A percentile compares a stretch with the other conserved stretches of the same genome.
phyloP scores from a whole-genome alignment of 1,284 basidiomycete genomes.

The Boletus mariae region DNA sequence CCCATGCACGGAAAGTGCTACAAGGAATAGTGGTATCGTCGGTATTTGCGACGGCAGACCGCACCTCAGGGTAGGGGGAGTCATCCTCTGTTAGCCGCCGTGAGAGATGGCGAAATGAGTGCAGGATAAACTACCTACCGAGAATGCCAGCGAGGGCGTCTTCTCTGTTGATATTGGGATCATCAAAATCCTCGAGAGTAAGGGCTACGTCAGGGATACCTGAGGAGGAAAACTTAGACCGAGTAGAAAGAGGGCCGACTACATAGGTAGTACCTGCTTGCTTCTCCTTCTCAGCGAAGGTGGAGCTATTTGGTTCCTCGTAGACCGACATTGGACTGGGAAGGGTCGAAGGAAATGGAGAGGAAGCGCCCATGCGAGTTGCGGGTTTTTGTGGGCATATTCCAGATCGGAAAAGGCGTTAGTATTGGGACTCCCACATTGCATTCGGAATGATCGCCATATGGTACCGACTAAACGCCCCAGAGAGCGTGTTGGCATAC shows the following conservation, averaged over 20 bases:
- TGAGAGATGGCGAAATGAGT: neutral
- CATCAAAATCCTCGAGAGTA: neutral
- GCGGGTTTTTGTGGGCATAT: conserved; percentile 12
- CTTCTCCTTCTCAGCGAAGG: conserved; percentile 32
- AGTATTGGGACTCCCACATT: neutral
- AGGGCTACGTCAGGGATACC: neutral
- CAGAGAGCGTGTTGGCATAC: no score
- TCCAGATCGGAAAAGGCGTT: neutral
- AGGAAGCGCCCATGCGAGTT: neutral
- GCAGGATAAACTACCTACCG: neutral
- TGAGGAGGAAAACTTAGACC: neutral
- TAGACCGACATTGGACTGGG: conserved; percentile 32
- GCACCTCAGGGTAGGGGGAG: neutral
- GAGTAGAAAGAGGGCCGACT: neutral
- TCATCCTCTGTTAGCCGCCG: neutral
- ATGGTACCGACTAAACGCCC: no score
- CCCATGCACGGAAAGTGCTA: neutral
- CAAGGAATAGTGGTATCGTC: neutral
- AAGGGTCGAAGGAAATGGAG: neutral
- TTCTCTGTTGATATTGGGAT: neutral
- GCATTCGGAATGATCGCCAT: neutral
- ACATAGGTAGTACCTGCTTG: conserved; percentile 11
- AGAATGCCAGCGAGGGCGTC: neutral
- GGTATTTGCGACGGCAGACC: neutral
- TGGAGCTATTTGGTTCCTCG: conserved; percentile 28